phyloP scores from a whole-genome alignment of 257 asterid genomes.

The Nicotiana otophora region DNA sequence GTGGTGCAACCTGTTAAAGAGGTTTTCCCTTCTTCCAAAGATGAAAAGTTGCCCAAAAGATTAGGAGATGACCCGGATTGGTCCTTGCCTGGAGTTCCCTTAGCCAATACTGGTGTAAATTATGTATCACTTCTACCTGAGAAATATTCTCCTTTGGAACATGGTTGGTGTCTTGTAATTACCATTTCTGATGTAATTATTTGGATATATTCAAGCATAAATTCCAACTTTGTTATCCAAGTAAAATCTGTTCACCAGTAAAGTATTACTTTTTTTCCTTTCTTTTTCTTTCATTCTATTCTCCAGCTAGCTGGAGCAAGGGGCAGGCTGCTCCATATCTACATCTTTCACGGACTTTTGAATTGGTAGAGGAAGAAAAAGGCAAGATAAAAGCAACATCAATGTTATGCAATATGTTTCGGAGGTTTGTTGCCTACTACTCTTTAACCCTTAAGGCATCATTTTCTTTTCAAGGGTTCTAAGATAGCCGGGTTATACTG shows the following conservation, averaged over 20 bases:
- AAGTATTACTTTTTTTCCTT: background rate
- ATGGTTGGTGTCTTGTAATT: conserved; percentile 47
- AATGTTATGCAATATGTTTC: conserved; percentile 91
- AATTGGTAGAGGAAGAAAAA: conserved; percentile 74
- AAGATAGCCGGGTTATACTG: background rate
- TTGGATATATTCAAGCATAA: background rate
- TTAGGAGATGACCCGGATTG: conserved; percentile 28
- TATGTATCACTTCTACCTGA: conserved; percentile 64
- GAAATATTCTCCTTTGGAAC: conserved; percentile 58
- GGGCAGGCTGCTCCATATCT: conserved; percentile 82
- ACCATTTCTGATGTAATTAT: background rate
- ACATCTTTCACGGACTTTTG: conserved; percentile 82
- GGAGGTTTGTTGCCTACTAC: conserved; percentile 51
- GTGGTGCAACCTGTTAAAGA: conserved; percentile 25
- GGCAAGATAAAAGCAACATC: conserved; percentile 81
- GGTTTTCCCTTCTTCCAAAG: conserved; percentile 32
- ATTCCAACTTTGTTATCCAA: background rate
- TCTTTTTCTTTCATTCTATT: background rate
- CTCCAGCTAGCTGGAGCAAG: conserved; percentile 84
- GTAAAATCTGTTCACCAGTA: conserved; percentile 1
- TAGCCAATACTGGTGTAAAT: conserved; percentile 31
- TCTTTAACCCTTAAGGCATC: background rate
- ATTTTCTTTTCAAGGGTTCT: background rate
- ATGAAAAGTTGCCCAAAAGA: conserved; percentile 26
- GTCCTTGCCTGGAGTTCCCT: conserved; percentile 16